Evolutionary conservation across 1,139 yeast genomes (phyloP).

Genomic region (Candida albicans): DNA sequence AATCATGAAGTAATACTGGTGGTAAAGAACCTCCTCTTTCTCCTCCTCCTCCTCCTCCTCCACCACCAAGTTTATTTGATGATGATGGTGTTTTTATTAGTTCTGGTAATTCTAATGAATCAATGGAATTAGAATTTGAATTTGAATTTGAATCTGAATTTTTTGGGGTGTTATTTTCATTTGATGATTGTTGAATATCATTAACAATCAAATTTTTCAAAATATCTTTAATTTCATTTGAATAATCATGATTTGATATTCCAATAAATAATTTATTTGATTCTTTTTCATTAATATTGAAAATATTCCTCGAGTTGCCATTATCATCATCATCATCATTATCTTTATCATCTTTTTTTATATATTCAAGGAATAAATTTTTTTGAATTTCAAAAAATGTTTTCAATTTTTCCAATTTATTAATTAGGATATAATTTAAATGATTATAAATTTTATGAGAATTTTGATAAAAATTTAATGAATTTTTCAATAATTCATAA

Average conservation of each 20-base stretch:
- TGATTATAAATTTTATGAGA: constrained; percentile 38
- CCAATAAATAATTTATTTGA: constrained; percentile 37
- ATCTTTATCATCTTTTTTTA: constrained; percentile 23
- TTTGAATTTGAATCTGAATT: no score
- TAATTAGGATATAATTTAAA: constrained; percentile 29
- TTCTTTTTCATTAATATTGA: constrained; percentile 38
- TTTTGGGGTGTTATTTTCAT: no score
- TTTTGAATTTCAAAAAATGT: constrained; percentile 44
- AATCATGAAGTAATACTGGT: constrained; percentile 34
- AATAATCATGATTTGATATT: constrained; percentile 30
- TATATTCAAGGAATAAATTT: constrained; percentile 25
- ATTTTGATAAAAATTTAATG: constrained; percentile 39
- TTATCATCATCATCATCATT: constrained; percentile 21
- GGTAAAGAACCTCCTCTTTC: no score
- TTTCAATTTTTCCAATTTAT: constrained; percentile 40
- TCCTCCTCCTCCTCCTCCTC: no score
- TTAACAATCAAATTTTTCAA: constrained; percentile 17
- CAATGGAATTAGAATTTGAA: no score
- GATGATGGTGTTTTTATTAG: background rate
- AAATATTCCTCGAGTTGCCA: no score
- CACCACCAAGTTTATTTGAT: no score
- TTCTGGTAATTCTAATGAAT: background rate
- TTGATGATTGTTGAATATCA: constrained; percentile 6
- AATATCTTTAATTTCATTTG: constrained; percentile 28
- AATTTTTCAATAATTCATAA: constrained; percentile 36